Evolutionary conservation across 2,329 filamentous ascomycete genomes (phyloP).

Genomic region (Colletotrichum echinochloae): DNA sequence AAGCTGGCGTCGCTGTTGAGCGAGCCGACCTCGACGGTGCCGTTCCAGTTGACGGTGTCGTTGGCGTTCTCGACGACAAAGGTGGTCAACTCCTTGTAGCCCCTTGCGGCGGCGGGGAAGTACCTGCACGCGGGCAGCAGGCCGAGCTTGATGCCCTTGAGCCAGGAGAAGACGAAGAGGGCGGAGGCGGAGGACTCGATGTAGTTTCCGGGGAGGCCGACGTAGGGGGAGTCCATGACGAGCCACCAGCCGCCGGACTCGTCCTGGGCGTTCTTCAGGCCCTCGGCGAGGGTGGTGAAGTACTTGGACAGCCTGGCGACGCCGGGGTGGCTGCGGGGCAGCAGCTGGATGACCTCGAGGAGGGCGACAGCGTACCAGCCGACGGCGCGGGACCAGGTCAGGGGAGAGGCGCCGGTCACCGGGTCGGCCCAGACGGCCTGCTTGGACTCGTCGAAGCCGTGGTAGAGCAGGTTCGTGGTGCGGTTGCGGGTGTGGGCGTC

Average conservation of each 20-base stretch:
- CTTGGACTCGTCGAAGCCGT: slow-evolving; percentile 65
- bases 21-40: slow-evolving; percentile 65
- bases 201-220: slow-evolving; percentile 65
- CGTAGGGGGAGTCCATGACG: slow-evolving; percentile 63
- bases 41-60: slow-evolving; percentile 62
- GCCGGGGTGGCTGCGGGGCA: slow-evolving; percentile 53
- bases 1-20: slow-evolving; percentile 63
- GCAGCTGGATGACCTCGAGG: slow-evolving; percentile 62
- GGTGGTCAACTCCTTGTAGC: slow-evolving; percentile 54
- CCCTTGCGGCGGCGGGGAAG: slow-evolving; percentile 49
- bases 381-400: slow-evolving; percentile 64
- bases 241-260: slow-evolving; percentile 67
- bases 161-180: slow-evolving; percentile 67
- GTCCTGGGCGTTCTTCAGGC: slow-evolving; percentile 58
- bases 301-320: slow-evolving; percentile 53
- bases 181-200: slow-evolving; percentile 70
- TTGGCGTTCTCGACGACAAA: slow-evolving; percentile 61
- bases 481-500: slow-evolving; percentile 55
- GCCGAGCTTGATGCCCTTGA: slow-evolving; percentile 46
- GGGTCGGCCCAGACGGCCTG: slow-evolving; percentile 64
- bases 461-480: slow-evolving; percentile 59
- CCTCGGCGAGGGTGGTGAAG: slow-evolving; percentile 55
- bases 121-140: slow-evolving; percentile 55
- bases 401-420: slow-evolving; percentile 61
- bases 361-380: slow-evolving; percentile 67